phyloP scores from a whole-genome alignment of 306 rosid species.

The Pyrus bretschneideri region DNA sequence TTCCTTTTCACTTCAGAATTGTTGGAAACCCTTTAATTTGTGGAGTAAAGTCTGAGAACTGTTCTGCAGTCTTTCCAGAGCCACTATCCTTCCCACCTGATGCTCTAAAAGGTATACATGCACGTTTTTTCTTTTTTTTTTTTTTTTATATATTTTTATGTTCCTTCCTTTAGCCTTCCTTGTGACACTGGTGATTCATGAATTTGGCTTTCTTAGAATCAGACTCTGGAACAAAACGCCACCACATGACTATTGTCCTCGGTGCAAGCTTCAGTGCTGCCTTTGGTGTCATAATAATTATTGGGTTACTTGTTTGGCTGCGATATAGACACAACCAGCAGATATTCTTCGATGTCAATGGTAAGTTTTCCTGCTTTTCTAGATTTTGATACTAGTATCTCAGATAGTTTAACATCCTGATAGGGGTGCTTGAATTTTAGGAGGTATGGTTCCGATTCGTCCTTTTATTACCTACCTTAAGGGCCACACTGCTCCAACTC shows the following conservation, averaged over 20 bases:
- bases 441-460: background rate
- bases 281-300: constrained; percentile 44
- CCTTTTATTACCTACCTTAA: background rate
- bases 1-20: constrained; percentile 44
- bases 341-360: constrained; percentile 92
- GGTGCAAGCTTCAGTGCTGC: constrained; percentile 84
- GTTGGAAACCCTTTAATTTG: constrained; percentile 87
- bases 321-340: constrained; percentile 85
- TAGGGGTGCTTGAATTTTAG: background rate
- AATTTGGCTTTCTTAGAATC: constrained; percentile 40
- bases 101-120: constrained; percentile 46
- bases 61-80: constrained; percentile 79
- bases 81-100: constrained; percentile 86
- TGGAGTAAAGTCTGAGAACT: constrained; percentile 62
- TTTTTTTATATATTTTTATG: background rate
- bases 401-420: background rate
- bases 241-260: constrained; percentile 66
- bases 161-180: constrained; percentile 1
- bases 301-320: constrained; percentile 77
- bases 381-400: background rate
- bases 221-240: constrained; percentile 44
- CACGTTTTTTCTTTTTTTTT: background rate
- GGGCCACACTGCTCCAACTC: background rate
- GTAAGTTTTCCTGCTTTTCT: constrained; percentile 28
- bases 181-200: constrained; percentile 13